phyloP scores from a whole-genome alignment of 805 yeast species.

The Ogataea trehalophila region DNA sequence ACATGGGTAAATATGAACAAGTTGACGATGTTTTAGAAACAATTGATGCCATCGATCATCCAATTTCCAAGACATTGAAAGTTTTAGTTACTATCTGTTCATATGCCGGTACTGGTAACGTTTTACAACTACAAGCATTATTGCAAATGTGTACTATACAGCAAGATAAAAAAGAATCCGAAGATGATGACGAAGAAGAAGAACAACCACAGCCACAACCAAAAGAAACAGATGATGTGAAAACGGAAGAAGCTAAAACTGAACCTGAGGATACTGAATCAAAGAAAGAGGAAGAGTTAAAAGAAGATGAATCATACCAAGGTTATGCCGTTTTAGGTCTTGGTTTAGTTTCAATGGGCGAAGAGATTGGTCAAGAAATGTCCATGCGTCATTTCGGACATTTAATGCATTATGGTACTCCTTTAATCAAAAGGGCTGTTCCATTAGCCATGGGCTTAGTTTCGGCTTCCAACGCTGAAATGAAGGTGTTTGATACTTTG shows the following conservation, averaged over 20 bases:
- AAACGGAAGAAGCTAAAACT: slow-evolving; percentile 41
- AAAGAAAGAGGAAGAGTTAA: slow-evolving; percentile 23
- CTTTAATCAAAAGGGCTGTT: slow-evolving; percentile 85
- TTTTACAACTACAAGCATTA: slow-evolving; percentile 85
- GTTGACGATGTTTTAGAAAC: slow-evolving; percentile 93
- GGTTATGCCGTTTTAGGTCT: slow-evolving; percentile 93
- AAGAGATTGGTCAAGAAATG: slow-evolving; percentile 97
- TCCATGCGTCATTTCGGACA: slow-evolving; percentile 95
- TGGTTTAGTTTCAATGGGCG: slow-evolving; percentile 95
- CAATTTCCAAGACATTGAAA: slow-evolving; percentile 82
- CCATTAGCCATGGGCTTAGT: slow-evolving; percentile 98
- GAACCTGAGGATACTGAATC: slow-evolving; percentile 9
- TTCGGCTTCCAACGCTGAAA: slow-evolving; percentile 89
- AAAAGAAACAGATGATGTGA: slow-evolving; percentile 47
- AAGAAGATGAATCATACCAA: slow-evolving; percentile 55
- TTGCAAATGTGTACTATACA: slow-evolving; percentile 84
- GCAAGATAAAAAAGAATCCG: slow-evolving; percentile 52
- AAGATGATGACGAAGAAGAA: slow-evolving; percentile 50
- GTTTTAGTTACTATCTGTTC: slow-evolving; percentile 90
- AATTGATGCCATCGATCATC: slow-evolving; percentile 91
- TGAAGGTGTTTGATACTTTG: slow-evolving; percentile 93
- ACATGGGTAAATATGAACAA: slow-evolving; percentile 90
- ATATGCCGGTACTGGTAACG: slow-evolving; percentile 97
- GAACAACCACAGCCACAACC: slow-evolving; percentile 22
- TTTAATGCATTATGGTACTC: slow-evolving; percentile 95